Percentiles rank a stretch among this genome's conserved stretches.
phyloP scores from a whole-genome alignment of 2,329 filamentous ascomycete genomes.

The Pyrenophora teres region DNA sequence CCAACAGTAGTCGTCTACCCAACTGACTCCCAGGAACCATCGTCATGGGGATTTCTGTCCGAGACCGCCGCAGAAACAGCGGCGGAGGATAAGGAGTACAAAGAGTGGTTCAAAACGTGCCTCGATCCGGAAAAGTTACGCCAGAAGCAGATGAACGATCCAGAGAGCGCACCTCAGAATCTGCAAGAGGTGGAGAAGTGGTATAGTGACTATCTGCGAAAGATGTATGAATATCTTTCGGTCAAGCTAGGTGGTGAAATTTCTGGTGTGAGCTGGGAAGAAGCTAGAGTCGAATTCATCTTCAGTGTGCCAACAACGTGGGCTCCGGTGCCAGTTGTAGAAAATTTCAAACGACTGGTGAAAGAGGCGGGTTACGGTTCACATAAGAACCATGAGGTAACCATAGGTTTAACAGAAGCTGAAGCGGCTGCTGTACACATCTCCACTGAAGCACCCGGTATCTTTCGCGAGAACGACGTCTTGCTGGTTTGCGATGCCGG shows the following conservation, averaged over 20 bases:
- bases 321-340: slow-evolving; percentile 56
- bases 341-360: slow-evolving; percentile 57
- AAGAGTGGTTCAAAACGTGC: slow-evolving; percentile 63
- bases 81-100: slow-evolving; percentile 52
- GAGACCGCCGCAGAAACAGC: slow-evolving; percentile 42
- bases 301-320: slow-evolving; percentile 65
- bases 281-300: slow-evolving; percentile 57
- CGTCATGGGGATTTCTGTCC: slow-evolving; percentile 61
- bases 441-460: slow-evolving; percentile 44
- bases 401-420: slow-evolving; percentile 58
- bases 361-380: slow-evolving; percentile 56
- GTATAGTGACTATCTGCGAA: slow-evolving; percentile 55
- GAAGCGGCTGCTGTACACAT: slow-evolving; percentile 60
- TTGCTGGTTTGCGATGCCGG: slow-evolving; percentile 58
- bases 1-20: slow-evolving; percentile 59
- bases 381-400: slow-evolving; percentile 44
- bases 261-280: slow-evolving; percentile 42
- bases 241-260: slow-evolving; percentile 44
- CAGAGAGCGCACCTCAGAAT: slow-evolving; percentile 51
- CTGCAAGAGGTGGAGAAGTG: slow-evolving; percentile 54
- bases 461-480: slow-evolving; percentile 49
- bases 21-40: slow-evolving; percentile 41
- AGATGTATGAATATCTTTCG: slow-evolving; percentile 57
- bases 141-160: slow-evolving; percentile 51
- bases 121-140: slow-evolving; percentile 55